Evolutionary conservation across 139 green algal genomes (phyloP), one percentile per base, ranked within the genome.

Genomic region (Pedinophyceae sp.): DNA sequence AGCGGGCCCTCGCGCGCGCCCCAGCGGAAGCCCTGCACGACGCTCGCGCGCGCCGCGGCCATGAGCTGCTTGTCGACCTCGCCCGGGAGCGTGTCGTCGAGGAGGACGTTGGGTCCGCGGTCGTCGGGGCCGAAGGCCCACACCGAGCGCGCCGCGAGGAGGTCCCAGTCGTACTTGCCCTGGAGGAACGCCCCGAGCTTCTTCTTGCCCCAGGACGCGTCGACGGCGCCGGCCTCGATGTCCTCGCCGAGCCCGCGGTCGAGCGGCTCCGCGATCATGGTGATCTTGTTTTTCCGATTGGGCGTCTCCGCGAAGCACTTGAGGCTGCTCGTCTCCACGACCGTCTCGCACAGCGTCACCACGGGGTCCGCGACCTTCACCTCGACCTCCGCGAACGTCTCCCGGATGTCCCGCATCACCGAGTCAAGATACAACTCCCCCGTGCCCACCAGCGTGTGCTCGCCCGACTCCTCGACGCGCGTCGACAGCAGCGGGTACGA

Each of bases 251-350:
- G 65, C 1, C 86, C 82, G 61, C 82, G 81, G 56, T 97, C 89
- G 41, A 98, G 63, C 1, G 90, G 89, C 78, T 98, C 87, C 10
- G 90, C 84, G 19, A 97, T 86, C 78, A 95, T 90, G 25, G 85
- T 93, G 38, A 94, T 67, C 58, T 71, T 71, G 60, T 48, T 53
- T 65, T 93, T 93, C 41, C 68, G 69, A 74, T 96, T 96, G 59
- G 85, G 86, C 15, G 86, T 94, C 67, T 96, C 85, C 5, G 90
- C 90, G 75, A 94, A 96, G 70, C 89, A 97, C 73, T 95, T 94
- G 47, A 98, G 70, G 7, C 63, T 79, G 50, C 61, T 82, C 20
- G 84, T 95, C 69, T 98, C 90, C 58, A 95, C 85, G 13, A 96
- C 90, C 18, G 90, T 97, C 75, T 98, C 90, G 53, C 80, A 88